Conservation (phyloP, 2,329 filamentous ascomycete genomes). For the Diaporthe nobilis region DNA sequence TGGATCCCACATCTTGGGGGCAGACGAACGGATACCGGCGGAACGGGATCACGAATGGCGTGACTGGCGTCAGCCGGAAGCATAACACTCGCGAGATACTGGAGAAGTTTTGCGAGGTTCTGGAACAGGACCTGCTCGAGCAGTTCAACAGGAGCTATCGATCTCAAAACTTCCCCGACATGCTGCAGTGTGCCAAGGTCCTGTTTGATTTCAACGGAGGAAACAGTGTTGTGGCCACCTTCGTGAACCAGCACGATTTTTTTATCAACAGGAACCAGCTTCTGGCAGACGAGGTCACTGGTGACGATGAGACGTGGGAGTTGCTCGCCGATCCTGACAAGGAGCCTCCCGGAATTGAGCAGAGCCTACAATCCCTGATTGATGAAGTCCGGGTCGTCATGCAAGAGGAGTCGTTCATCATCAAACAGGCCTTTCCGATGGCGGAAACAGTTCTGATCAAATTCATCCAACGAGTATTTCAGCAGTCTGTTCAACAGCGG, state of each 20-base stretch:
- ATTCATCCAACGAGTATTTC: slow-evolving; percentile 95
- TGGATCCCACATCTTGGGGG: slow-evolving; percentile 84
- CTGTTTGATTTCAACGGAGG: slow-evolving; percentile 97
- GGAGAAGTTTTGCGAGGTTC: slow-evolving; percentile 94
- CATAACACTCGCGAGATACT: slow-evolving; percentile 88
- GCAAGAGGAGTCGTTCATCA: slow-evolving; percentile 97
- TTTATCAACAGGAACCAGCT: slow-evolving; percentile 97
- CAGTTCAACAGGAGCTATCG: slow-evolving; percentile 99
- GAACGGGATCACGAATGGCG: slow-evolving; percentile 66
- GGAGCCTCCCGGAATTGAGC: slow-evolving; percentile 91
- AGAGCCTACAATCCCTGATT: slow-evolving; percentile 89
- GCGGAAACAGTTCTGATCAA: slow-evolving; percentile 94
- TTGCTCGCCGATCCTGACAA: slow-evolving; percentile 93
- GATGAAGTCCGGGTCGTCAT: slow-evolving; percentile 97
- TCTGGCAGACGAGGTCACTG: slow-evolving; percentile 85
- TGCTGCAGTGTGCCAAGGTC: slow-evolving; percentile 96
- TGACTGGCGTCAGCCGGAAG: slow-evolving; percentile 58
- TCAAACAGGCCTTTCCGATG: slow-evolving; percentile 95
- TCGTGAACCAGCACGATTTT: slow-evolving; percentile 99
- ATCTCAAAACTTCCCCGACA: slow-evolving; percentile 95
- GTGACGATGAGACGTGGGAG: slow-evolving; percentile 87
- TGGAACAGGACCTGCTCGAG: slow-evolving; percentile 94
- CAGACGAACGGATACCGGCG: slow-evolving; percentile 68
- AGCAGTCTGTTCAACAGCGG: slow-evolving; percentile 97
- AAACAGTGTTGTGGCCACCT: slow-evolving; percentile 92